Percentiles rank a stretch among this genome's conserved stretches.
phyloP scores from a whole-genome alignment of 768 basidiomycete genomes.

The Galerina sulciceps region DNA sequence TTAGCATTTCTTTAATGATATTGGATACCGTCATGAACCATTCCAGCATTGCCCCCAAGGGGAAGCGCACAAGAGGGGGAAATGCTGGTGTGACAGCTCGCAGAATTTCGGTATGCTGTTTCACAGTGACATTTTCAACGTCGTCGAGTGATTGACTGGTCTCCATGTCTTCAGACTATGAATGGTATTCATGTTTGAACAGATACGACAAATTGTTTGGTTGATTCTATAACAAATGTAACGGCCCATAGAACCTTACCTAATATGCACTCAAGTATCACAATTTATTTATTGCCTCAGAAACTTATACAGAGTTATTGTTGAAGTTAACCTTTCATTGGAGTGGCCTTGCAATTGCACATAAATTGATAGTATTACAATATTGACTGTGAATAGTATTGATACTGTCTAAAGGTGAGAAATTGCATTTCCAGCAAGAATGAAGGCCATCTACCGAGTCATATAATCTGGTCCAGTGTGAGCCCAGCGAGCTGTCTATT shows the following conservation, averaged over 20 bases:
- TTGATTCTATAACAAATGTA: constrained; percentile 14
- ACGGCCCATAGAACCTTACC: background rate
- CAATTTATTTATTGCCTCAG: background rate
- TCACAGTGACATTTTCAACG: background rate
- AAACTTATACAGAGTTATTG: too few relatives aligned
- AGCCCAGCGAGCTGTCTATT: constrained; percentile 88
- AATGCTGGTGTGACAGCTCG: constrained; percentile 81
- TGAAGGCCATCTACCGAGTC: constrained; percentile 71
- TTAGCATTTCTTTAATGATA: constrained; percentile 90
- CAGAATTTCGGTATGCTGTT: constrained; percentile 71
- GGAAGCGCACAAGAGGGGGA: constrained; percentile 73
- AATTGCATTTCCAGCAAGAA: background rate
- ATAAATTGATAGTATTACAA: constrained; percentile 39
- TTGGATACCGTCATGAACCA: constrained; percentile 91
- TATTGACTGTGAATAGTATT: constrained; percentile 94
- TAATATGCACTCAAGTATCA: background rate
- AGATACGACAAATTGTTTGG: constrained; percentile 70
- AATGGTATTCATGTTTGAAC: constrained; percentile 89
- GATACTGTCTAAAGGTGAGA: constrained; percentile 58
- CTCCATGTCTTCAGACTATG: constrained; percentile 54
- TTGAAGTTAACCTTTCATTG: background rate
- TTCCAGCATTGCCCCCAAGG: constrained; percentile 92
- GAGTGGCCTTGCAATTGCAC: background rate
- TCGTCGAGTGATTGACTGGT: background rate
- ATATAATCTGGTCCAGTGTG: constrained; percentile 94